Base-by-base conservation (phyloP, 306 rosid genomes). In the Comarum palustre region DNA sequence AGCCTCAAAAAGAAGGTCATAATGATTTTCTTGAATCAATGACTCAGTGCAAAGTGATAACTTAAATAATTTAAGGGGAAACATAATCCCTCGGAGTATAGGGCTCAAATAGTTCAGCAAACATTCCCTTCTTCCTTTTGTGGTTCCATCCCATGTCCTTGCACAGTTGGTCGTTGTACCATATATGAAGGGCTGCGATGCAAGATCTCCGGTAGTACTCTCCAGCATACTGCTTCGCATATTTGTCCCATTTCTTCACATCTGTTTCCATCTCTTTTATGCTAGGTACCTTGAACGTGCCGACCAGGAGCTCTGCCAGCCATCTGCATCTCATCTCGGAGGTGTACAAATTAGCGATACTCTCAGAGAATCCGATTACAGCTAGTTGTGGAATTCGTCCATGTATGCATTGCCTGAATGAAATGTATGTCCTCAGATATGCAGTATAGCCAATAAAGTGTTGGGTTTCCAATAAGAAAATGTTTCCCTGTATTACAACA, bases 101-200 rank as follows among this genome's bases (percentile, higher is more conserved):
- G 38, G 96, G 94, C 52, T 85, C 58, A 77, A 88, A 85, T 4
- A 90, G 66, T 25, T 90, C 94, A 63, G 89, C 85, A 8, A 86
- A 17, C 46, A 85, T 72, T 15, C 92, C 89, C n/a, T 80, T 88
- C 75, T 90, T 90, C 50, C 90, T 85, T 47, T 36, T 82, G 32
- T 80, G 92, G 59, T 73, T 90, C 94, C 90, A 88, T 6, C 89
- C 84, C 89, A 88, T 90, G 87, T 90, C 96, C 38, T 82, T 86
- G 84, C 94, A 90, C 0, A 90, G 47, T 32, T 85, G 92, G 65
- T 86, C 91, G 48, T 69, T 79, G 57, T 85, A 81, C 87, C 87
- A 84, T 32, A 85, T 69, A 62, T 88, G 90, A 54, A 88, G 62
- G 4, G 79, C 75, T 43, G 52, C 82, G 12, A 88, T 66, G 77